Conservation (phyloP, 2,329 filamentous ascomycete genomes). For the Talaromyces sp. region DNA sequence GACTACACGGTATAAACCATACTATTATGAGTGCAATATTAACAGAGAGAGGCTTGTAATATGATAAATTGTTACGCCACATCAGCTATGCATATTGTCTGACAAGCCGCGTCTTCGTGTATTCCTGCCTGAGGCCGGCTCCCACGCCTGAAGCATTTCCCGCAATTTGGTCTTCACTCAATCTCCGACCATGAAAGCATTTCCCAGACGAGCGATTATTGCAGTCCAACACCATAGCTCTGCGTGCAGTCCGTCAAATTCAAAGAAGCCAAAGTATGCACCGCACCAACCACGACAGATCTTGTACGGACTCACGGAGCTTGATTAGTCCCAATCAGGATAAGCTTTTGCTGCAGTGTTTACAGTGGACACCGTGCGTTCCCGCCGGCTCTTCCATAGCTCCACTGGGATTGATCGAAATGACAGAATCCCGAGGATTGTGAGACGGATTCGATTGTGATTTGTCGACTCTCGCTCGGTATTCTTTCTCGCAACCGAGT, state of each 20-base stretch:
- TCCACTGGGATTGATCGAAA: background rate
- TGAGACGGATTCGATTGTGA: background rate
- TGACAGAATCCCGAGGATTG: background rate
- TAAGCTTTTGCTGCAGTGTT: background rate
- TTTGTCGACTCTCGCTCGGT: background rate
- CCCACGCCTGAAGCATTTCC: background rate
- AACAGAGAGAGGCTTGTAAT: no score
- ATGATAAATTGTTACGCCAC: background rate
- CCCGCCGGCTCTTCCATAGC: background rate
- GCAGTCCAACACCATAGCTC: background rate
- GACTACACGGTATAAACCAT: no score
- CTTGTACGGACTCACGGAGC: background rate
- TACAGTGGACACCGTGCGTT: slow-evolving; percentile 3
- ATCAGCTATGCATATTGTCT: background rate
- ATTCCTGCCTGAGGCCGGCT: background rate
- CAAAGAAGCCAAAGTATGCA: background rate
- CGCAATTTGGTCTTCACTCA: background rate
- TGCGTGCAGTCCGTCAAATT: background rate
- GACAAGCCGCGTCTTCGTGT: background rate
- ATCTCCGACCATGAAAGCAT: background rate
- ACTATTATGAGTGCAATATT: background rate
- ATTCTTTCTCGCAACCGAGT: background rate
- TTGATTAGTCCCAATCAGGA: background rate
- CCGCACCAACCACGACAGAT: background rate
- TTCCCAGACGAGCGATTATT: background rate